A percentile compares a stretch with the other conserved stretches of the same genome.
These are phyloP conservation scores for Aspergillus pseudonomiae DNA, from an alignment of 2,329 filamentous ascomycete genomes.

Conservation along the genomic window DNA sequence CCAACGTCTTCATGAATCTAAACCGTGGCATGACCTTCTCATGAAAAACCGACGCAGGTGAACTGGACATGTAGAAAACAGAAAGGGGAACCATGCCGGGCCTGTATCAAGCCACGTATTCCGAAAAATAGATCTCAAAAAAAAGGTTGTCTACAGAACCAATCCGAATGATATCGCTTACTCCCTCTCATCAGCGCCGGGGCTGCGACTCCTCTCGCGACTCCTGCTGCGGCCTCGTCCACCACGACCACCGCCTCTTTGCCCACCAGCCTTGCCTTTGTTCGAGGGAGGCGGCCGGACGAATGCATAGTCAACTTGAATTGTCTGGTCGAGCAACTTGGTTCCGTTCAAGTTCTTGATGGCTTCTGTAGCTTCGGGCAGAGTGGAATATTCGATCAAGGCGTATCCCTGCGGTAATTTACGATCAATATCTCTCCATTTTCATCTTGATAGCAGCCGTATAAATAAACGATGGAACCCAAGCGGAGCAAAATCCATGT, in stretches of 20 bases:
- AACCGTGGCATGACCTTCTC: background rate
- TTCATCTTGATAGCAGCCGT: background rate
- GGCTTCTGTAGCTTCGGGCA: conserved; percentile 64
- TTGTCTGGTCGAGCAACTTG: conserved; percentile 67
- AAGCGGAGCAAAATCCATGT: background rate
- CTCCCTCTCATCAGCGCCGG: conserved; percentile 42
- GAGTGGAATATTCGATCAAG: conserved; percentile 67
- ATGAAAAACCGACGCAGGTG: conserved; percentile 1
- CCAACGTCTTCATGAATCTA: background rate
- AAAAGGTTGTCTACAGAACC: background rate
- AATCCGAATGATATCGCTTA: conserved; percentile 21
- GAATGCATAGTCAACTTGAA: conserved; percentile 67
- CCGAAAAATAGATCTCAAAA: background rate
- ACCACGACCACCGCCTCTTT: conserved; percentile 46
- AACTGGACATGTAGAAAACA: conserved; percentile 6
- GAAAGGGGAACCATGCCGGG: background rate
- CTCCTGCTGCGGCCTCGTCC: conserved; percentile 47
- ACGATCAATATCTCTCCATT: background rate
- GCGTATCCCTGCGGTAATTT: conserved; percentile 59
- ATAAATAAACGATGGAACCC: background rate
- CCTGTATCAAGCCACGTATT: conserved; percentile 12
- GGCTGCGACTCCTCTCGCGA: conserved; percentile 51
- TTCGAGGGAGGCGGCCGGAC: conserved; percentile 60
- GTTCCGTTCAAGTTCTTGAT: conserved; percentile 63
- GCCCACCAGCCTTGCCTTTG: conserved; percentile 44